phyloP scores from a whole-genome alignment of 805 yeast genomes.

The Teunomyces gatunensis region DNA sequence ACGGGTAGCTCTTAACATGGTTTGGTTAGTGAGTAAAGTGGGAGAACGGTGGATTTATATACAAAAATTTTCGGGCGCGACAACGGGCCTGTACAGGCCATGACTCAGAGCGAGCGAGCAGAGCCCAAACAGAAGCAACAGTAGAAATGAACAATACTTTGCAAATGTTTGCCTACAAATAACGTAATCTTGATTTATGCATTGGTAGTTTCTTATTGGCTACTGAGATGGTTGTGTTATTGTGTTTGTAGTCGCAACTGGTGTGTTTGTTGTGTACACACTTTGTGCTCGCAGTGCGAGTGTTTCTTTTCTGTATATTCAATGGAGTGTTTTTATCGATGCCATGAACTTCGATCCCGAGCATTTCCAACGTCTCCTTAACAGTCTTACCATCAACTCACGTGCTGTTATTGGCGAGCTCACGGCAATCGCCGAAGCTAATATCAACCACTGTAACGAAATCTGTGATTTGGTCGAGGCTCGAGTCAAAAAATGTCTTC shows the following conservation, averaged over 20 bases:
- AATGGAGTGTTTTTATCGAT: too few species aligned
- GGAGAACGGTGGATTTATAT: neutral
- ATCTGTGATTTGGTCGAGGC: slow-evolving; percentile 35
- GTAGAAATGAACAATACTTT: too few species aligned
- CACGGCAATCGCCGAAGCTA: slow-evolving; percentile 35
- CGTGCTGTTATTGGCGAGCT: slow-evolving; percentile 38
- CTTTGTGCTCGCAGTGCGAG: too few species aligned
- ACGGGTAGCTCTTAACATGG: slow-evolving; percentile 5
- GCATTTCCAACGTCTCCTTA: slow-evolving; percentile 27
- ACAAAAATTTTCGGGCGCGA: neutral
- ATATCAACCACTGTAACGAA: slow-evolving; percentile 29
- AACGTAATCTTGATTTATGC: too few species aligned
- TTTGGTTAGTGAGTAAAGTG: neutral
- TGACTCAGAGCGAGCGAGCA: neutral
- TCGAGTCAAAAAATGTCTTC: slow-evolving; percentile 35
- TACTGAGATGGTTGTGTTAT: too few species aligned
- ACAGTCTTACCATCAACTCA: slow-evolving; percentile 36
- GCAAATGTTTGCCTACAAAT: too few species aligned
- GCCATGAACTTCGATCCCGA: neutral
- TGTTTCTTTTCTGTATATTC: too few species aligned
- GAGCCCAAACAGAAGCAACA: too few species aligned
- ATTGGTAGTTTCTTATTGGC: too few species aligned
- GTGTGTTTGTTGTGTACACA: too few species aligned
- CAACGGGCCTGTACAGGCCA: neutral
- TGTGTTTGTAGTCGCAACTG: too few species aligned